Evolutionary conservation across 176 grass and related monocot genomes (phyloP).

Genomic region (Phragmites australis): DNA sequence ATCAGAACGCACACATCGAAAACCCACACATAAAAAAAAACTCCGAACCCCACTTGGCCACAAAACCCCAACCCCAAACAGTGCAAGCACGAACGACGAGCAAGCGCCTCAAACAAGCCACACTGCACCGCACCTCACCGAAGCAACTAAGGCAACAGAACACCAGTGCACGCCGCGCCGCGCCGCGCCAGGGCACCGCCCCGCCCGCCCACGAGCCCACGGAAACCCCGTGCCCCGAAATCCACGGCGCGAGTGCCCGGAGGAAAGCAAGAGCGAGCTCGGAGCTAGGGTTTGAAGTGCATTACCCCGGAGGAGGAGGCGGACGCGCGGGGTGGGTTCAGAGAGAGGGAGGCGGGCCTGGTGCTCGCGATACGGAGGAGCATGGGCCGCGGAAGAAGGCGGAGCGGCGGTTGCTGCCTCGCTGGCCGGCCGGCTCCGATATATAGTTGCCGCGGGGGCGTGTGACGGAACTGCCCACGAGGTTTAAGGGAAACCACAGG

Average conservation of each 20-base stretch:
- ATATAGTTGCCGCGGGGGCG: neutral
- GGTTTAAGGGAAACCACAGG: too few species aligned
- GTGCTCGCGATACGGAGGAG: neutral
- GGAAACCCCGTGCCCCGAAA: neutral
- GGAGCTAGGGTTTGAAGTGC: neutral
- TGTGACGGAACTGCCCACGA: neutral
- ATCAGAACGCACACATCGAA: neutral
- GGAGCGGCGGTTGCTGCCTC: neutral
- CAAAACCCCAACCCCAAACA: neutral
- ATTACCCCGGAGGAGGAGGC: slow-evolving; percentile 31
- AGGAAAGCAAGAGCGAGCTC: neutral
- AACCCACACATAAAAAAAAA: neutral
- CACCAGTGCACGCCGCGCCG: neutral
- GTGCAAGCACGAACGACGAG: neutral
- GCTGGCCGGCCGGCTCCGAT: neutral
- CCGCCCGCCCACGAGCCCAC: neutral
- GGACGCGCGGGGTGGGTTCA: neutral
- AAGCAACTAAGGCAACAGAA: neutral
- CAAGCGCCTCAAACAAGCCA: neutral
- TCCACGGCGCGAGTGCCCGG: neutral
- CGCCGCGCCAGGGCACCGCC: too few species aligned
- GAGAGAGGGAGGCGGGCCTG: neutral
- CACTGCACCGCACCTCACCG: neutral
- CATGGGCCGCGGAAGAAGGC: neutral
- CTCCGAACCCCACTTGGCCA: neutral